A percentile compares a stretch with the other conserved stretches of the same genome.
Conservation (phyloP, 1,284 basidiomycete genomes). For the Cystobasidium sp. region DNA sequence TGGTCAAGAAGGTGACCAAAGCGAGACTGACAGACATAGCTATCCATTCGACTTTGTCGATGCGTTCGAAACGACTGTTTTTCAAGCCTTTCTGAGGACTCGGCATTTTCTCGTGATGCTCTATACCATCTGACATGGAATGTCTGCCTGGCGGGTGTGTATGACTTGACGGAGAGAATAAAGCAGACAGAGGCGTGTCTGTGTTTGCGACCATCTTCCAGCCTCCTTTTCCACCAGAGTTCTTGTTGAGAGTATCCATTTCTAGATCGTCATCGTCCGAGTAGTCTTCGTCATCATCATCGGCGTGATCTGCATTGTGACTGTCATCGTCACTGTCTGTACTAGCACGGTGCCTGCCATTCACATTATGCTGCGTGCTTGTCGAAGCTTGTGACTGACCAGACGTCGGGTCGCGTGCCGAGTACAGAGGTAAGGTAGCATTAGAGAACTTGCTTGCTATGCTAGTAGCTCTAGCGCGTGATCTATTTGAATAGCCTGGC, state of each 20-base stretch:
- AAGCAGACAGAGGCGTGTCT: constrained; percentile 14
- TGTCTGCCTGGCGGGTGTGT: background rate
- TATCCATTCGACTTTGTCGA: constrained; percentile 33
- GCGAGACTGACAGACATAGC: constrained; percentile 20
- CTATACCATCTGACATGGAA: background rate
- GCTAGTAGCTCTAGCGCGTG: constrained; percentile 32
- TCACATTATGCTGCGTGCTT: background rate
- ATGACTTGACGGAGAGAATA: background rate
- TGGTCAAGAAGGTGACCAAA: constrained; percentile 30
- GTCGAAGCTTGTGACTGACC: background rate
- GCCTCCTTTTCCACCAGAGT: constrained; percentile 35
- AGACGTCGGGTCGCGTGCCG: background rate
- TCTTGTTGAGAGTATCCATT: constrained; percentile 44
- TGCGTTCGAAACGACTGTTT: constrained; percentile 33
- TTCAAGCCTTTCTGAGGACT: background rate
- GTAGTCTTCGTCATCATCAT: constrained; percentile 41
- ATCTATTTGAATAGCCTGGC: constrained; percentile 21
- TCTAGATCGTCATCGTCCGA: constrained; percentile 28
- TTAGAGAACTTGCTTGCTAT: constrained; percentile 27
- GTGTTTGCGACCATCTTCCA: constrained; percentile 39
- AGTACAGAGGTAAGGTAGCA: constrained; percentile 33
- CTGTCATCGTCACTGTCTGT: background rate
- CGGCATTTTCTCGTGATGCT: background rate
- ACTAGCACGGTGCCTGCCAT: background rate
- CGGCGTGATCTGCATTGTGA: background rate